These are phyloP conservation scores for Penicillium salamii DNA, from an alignment of 495 filamentous ascomycete genomes.

Conservation along the genomic window DNA sequence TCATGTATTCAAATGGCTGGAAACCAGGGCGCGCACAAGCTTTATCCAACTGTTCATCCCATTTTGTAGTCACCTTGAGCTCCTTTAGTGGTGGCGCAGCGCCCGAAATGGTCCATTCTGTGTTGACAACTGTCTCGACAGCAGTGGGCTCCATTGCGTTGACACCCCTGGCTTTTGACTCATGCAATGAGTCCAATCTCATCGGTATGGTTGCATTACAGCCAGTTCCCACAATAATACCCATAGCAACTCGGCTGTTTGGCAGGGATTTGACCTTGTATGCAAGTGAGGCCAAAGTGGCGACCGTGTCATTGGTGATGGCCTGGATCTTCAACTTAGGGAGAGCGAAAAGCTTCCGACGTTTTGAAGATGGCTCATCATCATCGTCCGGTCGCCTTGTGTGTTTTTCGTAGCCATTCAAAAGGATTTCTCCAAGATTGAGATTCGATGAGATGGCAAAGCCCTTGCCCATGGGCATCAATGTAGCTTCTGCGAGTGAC, in stretches of 20 bases:
- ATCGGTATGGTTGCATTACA: conserved; percentile 81
- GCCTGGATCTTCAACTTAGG: conserved; percentile 69
- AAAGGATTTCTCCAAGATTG: conserved; percentile 67
- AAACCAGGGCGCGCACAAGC: conserved; percentile 72
- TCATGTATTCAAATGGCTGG: conserved; percentile 88
- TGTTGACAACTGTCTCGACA: conserved; percentile 73
- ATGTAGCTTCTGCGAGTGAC: conserved; percentile 67
- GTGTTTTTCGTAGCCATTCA: conserved; percentile 65
- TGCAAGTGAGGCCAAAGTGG: conserved; percentile 73
- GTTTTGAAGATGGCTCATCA: conserved; percentile 41
- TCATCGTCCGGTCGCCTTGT: conserved; percentile 45
- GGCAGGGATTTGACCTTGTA: conserved; percentile 60
- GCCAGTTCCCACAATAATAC: conserved; percentile 79
- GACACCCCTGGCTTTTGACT: conserved; percentile 54
- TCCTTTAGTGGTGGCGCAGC: conserved; percentile 62
- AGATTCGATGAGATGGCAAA: conserved; percentile 73
- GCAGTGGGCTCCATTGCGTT: conserved; percentile 39
- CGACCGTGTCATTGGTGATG: conserved; percentile 79
- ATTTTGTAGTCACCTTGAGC: conserved; percentile 62
- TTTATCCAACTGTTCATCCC: conserved; percentile 65
- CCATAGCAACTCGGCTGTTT: conserved; percentile 74
- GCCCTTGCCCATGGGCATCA: conserved; percentile 88
- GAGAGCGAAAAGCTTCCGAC: conserved; percentile 49
- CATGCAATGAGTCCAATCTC: conserved; percentile 59
- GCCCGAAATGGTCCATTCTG: conserved; percentile 82